Base-by-base conservation (phyloP, 345 rosid species). In the Erodium maritimum region DNA sequence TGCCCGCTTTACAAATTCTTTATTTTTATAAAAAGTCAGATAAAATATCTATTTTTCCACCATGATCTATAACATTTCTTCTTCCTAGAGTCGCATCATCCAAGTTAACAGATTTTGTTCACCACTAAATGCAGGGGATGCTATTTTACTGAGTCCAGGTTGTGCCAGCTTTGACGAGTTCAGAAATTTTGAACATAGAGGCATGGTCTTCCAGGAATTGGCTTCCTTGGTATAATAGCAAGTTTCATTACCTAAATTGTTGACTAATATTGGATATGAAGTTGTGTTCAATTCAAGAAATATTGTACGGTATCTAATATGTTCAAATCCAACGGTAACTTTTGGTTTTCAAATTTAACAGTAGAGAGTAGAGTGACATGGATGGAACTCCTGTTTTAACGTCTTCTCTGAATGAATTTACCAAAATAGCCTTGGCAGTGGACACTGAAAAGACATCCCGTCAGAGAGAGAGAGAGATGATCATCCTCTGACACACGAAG, bases 91-190 rank as follows among this genome's bases (percentile, higher is more conserved):
- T 12, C 17, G 14, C 48, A 12, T 7, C 48, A 42, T 11, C 48
- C 8, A 42, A 7, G 14, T 42, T 10, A 42, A 7, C 14, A 42
- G 16, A 19, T 51, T n/a, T n/a, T 17, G 53, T 37, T 23, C 25
- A 12, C 21, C 50, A 17, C n/a, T 55, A 18, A 52, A 21, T 51
- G 61, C 69, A 67, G 78, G 75, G 17, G 72, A 70, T 58, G 20
- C 67, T 4, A 63, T 67, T 54, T 53, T 74, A 52, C 65, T 70
- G 23, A 70, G 75, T 67, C 71, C 78, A 50, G 78, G 65, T 3
- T 70, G 75, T 37, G 74, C 78, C 8, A 74, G 78, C 71, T 66
- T 66, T 56, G 78, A 74, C 17, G 78, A 74, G 55, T 74, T 74
- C 61, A 60, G 55, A 45, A 66, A 66, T 57, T 74, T 69, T 48